Conservation (phyloP, 2,329 filamentous ascomycete species). For the Pseudogymnoascus sp. region DNA sequence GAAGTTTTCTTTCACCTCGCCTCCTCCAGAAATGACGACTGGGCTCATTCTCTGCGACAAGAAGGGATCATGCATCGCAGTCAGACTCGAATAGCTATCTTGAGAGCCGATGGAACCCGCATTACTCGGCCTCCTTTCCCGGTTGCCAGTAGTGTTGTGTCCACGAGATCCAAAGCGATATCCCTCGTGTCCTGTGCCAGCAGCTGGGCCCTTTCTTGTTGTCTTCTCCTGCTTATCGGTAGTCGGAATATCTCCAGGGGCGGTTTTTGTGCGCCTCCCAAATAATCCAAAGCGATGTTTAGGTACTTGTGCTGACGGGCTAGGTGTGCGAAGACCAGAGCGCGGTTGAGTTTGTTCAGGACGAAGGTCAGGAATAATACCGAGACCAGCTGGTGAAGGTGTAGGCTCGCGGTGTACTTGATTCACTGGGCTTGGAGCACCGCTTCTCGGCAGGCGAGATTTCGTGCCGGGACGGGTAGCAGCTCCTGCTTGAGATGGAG, state of each 20-base stretch:
- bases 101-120: slow-evolving; percentile 40
- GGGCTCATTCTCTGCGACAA: slow-evolving; percentile 56
- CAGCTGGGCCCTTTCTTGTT: slow-evolving; percentile 68
- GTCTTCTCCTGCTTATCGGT: slow-evolving; percentile 52
- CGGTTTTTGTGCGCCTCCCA: slow-evolving; percentile 61
- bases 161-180: slow-evolving; percentile 46
- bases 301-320: slow-evolving; percentile 48
- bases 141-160: slow-evolving; percentile 50
- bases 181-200: slow-evolving; percentile 90
- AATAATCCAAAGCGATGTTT: slow-evolving; percentile 71
- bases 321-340: slow-evolving; percentile 39
- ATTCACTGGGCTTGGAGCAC: slow-evolving; percentile 29
- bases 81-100: slow-evolving; percentile 40
- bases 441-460: slow-evolving; percentile 28
- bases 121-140: slow-evolving; percentile 26
- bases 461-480: slow-evolving; percentile 30
- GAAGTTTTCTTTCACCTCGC: slow-evolving; percentile 53
- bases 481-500: slow-evolving; percentile 22
- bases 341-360: slow-evolving; percentile 15
- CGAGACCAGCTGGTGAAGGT: slow-evolving; percentile 23
- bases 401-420: slow-evolving; percentile 25
- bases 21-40: slow-evolving; percentile 56
- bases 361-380: slow-evolving; percentile 25
- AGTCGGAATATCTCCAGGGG: slow-evolving; percentile 38
- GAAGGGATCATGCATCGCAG: slow-evolving; percentile 46